These are phyloP conservation scores for Basidioascus undulatus DNA, from an alignment of 768 basidiomycete species.

Conservation along the genomic window DNA sequence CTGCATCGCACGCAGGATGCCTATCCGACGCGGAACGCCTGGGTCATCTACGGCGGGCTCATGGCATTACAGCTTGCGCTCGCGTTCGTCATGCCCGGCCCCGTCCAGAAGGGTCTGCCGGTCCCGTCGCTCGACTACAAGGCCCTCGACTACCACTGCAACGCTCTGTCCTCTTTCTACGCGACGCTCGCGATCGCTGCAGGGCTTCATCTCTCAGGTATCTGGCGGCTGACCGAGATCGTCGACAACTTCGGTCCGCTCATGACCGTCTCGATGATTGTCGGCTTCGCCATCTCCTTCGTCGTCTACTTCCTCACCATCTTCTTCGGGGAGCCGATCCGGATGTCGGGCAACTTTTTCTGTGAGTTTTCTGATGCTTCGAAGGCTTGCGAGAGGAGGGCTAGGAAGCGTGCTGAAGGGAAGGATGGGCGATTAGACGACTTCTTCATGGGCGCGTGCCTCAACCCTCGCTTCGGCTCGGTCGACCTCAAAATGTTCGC, in stretches of 20 bases:
- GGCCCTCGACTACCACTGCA: conserved; percentile 88
- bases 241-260: conserved; percentile 90
- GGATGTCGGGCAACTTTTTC: conserved; percentile 84
- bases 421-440: no score
- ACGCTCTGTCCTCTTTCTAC: conserved; percentile 67
- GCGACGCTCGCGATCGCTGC: conserved; percentile 46
- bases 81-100: conserved; percentile 75
- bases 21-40: conserved; percentile 64
- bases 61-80: conserved; percentile 73
- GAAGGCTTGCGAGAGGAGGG: no score
- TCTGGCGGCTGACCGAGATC: conserved; percentile 79
- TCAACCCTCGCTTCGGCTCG: conserved; percentile 77
- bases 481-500: conserved; percentile 98
- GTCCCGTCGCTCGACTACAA: conserved; percentile 85
- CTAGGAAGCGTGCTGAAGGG: no score
- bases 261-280: conserved; percentile 87
- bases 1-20: no score
- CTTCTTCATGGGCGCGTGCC: conserved; percentile 81
- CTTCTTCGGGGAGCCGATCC: conserved; percentile 48
- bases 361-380: no score
- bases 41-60: conserved; percentile 71
- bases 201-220: conserved; percentile 42
- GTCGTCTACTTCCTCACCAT: conserved; percentile 59
- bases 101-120: conserved; percentile 79
- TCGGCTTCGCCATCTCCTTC: conserved; percentile 57